Evolutionary conservation across 257 asterid genomes (phyloP), one percentile per base, ranked within the genome.

Genomic region (Euphrasia confusa): DNA sequence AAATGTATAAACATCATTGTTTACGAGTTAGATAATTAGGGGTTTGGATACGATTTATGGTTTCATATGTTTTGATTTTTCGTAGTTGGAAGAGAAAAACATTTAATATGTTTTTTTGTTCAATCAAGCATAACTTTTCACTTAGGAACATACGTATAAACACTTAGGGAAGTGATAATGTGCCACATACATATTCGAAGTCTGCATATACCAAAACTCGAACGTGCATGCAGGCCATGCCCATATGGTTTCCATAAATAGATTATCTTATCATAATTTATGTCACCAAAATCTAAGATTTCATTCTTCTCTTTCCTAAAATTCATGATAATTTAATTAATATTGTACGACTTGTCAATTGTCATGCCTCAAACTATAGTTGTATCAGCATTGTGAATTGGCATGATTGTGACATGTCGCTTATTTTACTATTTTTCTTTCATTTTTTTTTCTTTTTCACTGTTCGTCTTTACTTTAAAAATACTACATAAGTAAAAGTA

Each of bases 151-250:
- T 21, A 21, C 1, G 24, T 21, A 21, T 21, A 21, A 0, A 21
- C 24, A 21, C 24, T 21, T 21, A 21, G 24, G 24, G 39, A 27
- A 17, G 60, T 45, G 47, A 66, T 50, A 62, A 66, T 56, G 42
- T 33, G 61, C 24, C 24, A 30, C 5, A 30, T 30, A 39, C 7
- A 55, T 66, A 47, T 60, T 54, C 9, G 53, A 61, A 66, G 70
- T 48, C 53, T 60, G 24, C 24, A 21, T 21, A 32, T 8, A 50
- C 28, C 55, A 62, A 62, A 61, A 69, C 39, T 49, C 67, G 65
- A 67, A 71, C 75, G 75, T 77, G 82, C 79, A 74, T 74, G 67
- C 40, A 35, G 40, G 70, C 73, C 57, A 39, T 52, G 32, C 71
- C 49, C 3, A 44, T 44, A 45, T 45, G 14, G 52, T 72, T 71